Evolutionary conservation across 2,329 filamentous ascomycete genomes (phyloP).

Genomic region (Nemania sp.): DNA sequence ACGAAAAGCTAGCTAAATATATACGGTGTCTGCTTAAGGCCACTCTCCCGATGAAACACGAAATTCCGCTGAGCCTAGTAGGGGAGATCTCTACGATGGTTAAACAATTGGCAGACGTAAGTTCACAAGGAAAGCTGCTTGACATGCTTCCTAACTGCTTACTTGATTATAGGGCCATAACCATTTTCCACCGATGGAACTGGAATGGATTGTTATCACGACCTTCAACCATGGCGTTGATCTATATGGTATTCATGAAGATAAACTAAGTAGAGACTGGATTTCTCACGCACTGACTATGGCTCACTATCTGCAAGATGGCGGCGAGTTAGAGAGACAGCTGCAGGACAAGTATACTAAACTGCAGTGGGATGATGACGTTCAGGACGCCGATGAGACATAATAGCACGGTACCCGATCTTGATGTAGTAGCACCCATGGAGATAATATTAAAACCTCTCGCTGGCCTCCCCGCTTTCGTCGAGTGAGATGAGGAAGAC

Average conservation of each 20-base stretch:
- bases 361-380: slow-evolving; percentile 36
- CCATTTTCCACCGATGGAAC: slow-evolving; percentile 66
- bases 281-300: slow-evolving; percentile 65
- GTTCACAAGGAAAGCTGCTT: slow-evolving; percentile 15
- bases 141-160: too few species aligned
- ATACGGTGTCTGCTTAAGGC: slow-evolving; percentile 76
- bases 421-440: not conserved
- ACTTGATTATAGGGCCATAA: slow-evolving; percentile 42
- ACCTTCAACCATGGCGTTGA: slow-evolving; percentile 74
- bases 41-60: slow-evolving; percentile 61
- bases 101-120: slow-evolving; percentile 53
- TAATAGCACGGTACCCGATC: not conserved
- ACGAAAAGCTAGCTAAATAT: slow-evolving; percentile 71
- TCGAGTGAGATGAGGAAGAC: too few species aligned
- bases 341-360: slow-evolving; percentile 52
- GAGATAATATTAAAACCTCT: not conserved
- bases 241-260: slow-evolving; percentile 60
- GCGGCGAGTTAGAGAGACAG: slow-evolving; percentile 48
- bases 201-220: slow-evolving; percentile 75
- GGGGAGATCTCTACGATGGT: slow-evolving; percentile 65
- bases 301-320: slow-evolving; percentile 62
- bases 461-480: too few species aligned
- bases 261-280: slow-evolving; percentile 63
- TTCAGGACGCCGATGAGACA: not conserved
- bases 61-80: slow-evolving; percentile 62